phyloP scores from a whole-genome alignment of 2,329 filamentous ascomycete genomes.

The Rachicladosporium sp. region DNA sequence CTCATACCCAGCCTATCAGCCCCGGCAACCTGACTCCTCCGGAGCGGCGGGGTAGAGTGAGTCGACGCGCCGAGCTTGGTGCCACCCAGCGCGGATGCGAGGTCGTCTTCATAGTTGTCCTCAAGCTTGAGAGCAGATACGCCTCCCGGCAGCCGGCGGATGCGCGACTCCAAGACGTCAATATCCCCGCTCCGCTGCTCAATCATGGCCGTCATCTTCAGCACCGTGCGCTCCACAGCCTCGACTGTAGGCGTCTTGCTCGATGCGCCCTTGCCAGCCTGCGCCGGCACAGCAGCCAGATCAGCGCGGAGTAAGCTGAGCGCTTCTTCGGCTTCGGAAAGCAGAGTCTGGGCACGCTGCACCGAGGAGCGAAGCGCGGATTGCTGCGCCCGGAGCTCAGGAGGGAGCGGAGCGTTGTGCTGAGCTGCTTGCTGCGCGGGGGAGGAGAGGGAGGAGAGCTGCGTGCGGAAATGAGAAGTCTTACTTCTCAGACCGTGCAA shows the following conservation, averaged over 20 bases:
- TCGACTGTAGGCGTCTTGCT: slow-evolving; percentile 71
- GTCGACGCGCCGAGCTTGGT: slow-evolving; percentile 20
- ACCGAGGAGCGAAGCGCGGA: slow-evolving; percentile 70
- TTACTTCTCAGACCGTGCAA: slow-evolving; percentile 60
- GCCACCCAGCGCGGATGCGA: slow-evolving; percentile 17
- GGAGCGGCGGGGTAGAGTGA: slow-evolving; percentile 25
- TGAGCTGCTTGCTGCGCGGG: slow-evolving; percentile 53
- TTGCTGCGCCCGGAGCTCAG: slow-evolving; percentile 74
- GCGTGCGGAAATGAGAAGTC: slow-evolving; percentile 64
- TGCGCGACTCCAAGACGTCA: slow-evolving; percentile 75
- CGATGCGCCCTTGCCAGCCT: slow-evolving; percentile 21
- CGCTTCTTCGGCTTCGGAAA: slow-evolving; percentile 69
- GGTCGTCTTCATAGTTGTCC: slow-evolving; percentile 22
- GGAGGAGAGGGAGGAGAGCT: slow-evolving; percentile 59
- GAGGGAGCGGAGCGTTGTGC: slow-evolving; percentile 61
- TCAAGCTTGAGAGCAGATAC: slow-evolving; percentile 18
- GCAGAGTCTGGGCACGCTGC: slow-evolving; percentile 57
- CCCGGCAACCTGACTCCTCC: slow-evolving; percentile 14
- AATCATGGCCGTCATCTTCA: slow-evolving; percentile 83
- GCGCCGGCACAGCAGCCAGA: slow-evolving; percentile 45
- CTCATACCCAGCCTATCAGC: slow-evolving; percentile 24
- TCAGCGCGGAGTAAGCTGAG: slow-evolving; percentile 68
- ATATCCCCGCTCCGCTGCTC: slow-evolving; percentile 86
- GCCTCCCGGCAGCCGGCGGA: slow-evolving; percentile 51
- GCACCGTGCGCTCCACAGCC: slow-evolving; percentile 79